Evolutionary conservation across 2,329 filamentous ascomycete genomes (phyloP).

Genomic region (Scolecobasidium constrictum): DNA sequence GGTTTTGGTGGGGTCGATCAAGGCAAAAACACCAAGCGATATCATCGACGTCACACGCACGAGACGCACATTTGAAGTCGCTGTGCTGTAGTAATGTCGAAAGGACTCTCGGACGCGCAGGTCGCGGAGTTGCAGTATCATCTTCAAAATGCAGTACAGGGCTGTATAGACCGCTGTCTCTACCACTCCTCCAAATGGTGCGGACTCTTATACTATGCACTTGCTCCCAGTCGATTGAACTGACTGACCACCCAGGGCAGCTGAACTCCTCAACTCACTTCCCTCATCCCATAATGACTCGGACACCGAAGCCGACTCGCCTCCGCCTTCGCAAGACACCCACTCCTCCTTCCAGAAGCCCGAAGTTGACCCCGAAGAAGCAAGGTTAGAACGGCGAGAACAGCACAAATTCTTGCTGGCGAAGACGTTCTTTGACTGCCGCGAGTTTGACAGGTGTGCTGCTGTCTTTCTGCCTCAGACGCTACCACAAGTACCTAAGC

Average conservation of each 20-base stretch:
- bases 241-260: constrained; percentile 64
- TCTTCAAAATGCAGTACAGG: constrained; percentile 75
- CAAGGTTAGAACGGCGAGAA: constrained; percentile 66
- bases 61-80: no score
- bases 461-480: constrained; percentile 77
- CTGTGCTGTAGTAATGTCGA: constrained; percentile 1
- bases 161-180: constrained; percentile 87
- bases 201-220: constrained; percentile 10
- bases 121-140: constrained; percentile 55
- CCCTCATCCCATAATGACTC: constrained; percentile 45
- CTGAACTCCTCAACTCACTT: constrained; percentile 82
- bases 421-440: constrained; percentile 89
- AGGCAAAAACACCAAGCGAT: no score
- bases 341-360: constrained; percentile 16
- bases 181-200: constrained; percentile 97
- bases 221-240: no score
- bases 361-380: constrained; percentile 61
- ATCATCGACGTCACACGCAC: no score
- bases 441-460: constrained; percentile 88
- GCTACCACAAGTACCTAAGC: constrained; percentile 41
- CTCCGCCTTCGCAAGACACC: constrained; percentile 29
- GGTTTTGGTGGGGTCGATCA: no score
- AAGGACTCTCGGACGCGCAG: constrained; percentile 28
- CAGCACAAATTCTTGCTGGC: constrained; percentile 77
- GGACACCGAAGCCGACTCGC: constrained; percentile 48